Conservation (phyloP, 2,329 filamentous ascomycete genomes). For the Clonostachys chloroleuca region DNA sequence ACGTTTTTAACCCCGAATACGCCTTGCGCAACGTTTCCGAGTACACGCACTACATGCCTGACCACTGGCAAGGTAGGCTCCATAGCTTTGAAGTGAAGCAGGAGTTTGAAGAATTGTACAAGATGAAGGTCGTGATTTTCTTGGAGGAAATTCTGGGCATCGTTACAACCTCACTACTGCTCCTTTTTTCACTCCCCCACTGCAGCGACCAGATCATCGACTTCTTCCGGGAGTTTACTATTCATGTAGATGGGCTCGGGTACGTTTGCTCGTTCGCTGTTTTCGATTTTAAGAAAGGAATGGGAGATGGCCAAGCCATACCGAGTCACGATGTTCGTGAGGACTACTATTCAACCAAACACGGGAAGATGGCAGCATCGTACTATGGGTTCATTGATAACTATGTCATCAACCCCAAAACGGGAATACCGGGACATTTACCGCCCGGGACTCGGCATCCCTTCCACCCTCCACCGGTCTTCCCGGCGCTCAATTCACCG, state of each 20-base stretch:
- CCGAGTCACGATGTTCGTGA: constrained; percentile 63
- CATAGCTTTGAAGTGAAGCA: constrained; percentile 90
- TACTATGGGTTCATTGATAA: constrained; percentile 94
- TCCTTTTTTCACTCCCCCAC: constrained; percentile 80
- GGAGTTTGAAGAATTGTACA: constrained; percentile 87
- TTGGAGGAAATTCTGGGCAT: constrained; percentile 90
- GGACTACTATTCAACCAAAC: constrained; percentile 92
- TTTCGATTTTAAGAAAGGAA: constrained; percentile 89
- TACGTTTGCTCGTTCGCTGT: constrained; percentile 97
- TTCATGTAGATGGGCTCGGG: constrained; percentile 93
- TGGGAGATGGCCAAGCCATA: constrained; percentile 32
- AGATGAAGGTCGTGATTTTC: constrained; percentile 89
- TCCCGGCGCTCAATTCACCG: constrained; percentile 66
- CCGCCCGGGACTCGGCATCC: constrained; percentile 45
- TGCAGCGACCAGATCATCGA: constrained; percentile 93
- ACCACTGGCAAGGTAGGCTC: constrained; percentile 83
- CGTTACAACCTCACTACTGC: constrained; percentile 82
- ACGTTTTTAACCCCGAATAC: constrained; percentile 88
- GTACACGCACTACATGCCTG: constrained; percentile 87
- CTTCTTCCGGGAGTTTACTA: constrained; percentile 96
- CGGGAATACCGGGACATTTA: constrained; percentile 57
- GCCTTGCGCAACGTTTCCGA: constrained; percentile 85
- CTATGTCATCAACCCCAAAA: constrained; percentile 73
- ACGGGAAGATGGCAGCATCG: constrained; percentile 97
- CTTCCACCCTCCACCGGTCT: constrained; percentile 72